Evolutionary conservation across 192 early-diverging fungal species (phyloP), one percentile per base, ranked within the genome.

Genomic region (Gaertneriomyces semiglobifer): DNA sequence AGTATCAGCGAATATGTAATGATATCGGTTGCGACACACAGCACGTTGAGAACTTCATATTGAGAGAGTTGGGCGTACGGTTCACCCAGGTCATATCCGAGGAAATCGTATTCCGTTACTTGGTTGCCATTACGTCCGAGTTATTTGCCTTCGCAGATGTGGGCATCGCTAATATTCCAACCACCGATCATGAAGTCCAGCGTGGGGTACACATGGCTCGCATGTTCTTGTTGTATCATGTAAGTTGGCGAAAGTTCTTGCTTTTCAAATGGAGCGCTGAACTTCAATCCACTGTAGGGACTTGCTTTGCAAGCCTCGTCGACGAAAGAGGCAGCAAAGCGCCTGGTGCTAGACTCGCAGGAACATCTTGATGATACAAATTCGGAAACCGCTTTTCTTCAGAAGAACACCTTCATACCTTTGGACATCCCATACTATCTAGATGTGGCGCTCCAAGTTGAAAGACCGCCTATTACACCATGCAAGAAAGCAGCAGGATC

Each of bases 91-190:
- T 57, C 14, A 57, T 57, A 12, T 12, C 12, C 33, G 11, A 12
- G 33, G 20, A 12, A 25, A 43, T 61, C 12, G 44, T 61, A 11
- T 61, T 61, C 20, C 60, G 60, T 10, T 11, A 47, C 43, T 25
- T 61, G 10, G 60, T 61, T 16, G 60, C n/a, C 10, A 44, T 61
- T 11, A 20, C 12, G 11, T 14, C 14, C 12, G 60, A 46, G 33
- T 16, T 61, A 33, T 61, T 61, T 46, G 60, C 60, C n/a, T 43
- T 61, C 33, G 41, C n/a, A 10, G 60, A 61, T 44, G 33, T 61
- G 9, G 60, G 60, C 12, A n/a, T n/a, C 44, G 60, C 44, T 41
- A 20, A 12, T 47, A 47, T 41, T 45, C 60, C 60, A 20, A 46
- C 44, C 20, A 46, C 39, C 2, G 14, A 19, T 43, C 12, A 61